A percentile compares a stretch with the other conserved stretches of the same genome.
These are phyloP conservation scores for Lentinus brumalis DNA, from an alignment of 768 basidiomycete species.

Conservation along the genomic window DNA sequence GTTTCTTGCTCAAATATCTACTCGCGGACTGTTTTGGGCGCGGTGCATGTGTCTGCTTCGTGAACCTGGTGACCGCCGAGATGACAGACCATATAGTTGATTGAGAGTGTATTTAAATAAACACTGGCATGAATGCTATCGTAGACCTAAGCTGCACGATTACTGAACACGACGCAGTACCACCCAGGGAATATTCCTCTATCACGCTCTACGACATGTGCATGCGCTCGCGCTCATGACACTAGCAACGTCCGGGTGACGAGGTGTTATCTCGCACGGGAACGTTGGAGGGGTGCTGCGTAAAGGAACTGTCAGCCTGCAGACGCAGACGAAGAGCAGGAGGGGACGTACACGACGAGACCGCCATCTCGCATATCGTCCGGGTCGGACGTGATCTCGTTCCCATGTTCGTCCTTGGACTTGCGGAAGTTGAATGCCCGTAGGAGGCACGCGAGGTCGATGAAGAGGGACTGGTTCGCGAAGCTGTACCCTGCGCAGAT, in stretches of 20 bases:
- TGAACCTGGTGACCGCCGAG: no score
- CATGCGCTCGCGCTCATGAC: not conserved
- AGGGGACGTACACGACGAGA: not conserved
- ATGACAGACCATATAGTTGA: no score
- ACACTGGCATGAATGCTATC: no score
- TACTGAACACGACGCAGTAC: no score
- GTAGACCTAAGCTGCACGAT: no score
- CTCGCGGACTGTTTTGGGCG: no score
- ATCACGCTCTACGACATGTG: not conserved
- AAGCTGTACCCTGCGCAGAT: slow-evolving; percentile 27
- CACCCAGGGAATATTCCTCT: no score
- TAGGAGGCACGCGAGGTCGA: slow-evolving; percentile 24
- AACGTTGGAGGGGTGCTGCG: not conserved
- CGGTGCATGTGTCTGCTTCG: no score
- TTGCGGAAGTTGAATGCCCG: slow-evolving; percentile 22
- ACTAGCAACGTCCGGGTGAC: not conserved
- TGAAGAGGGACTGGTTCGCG: slow-evolving; percentile 24
- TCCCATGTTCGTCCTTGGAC: slow-evolving; percentile 21
- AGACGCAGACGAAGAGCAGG: not conserved
- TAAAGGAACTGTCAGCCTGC: not conserved
- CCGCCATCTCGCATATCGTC: not conserved
- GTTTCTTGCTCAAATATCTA: no score
- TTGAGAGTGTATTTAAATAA: no score
- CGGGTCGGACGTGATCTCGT: not conserved
- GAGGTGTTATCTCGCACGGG: not conserved